phyloP scores from a whole-genome alignment of 2,329 filamentous ascomycete genomes.

The Alternaria hordeiaustralica region DNA sequence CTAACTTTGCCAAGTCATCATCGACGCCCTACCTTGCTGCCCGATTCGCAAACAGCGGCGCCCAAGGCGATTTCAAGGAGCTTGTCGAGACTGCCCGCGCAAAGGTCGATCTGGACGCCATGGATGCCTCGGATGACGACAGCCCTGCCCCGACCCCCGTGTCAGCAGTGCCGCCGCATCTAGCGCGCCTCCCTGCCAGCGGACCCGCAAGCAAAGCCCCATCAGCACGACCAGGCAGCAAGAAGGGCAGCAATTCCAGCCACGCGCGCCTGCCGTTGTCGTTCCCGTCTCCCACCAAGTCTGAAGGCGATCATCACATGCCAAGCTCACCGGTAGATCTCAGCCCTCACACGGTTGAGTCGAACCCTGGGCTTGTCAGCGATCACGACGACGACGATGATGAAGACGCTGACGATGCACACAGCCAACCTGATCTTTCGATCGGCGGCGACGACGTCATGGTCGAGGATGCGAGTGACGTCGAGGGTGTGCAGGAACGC shows the following conservation, averaged over 20 bases:
- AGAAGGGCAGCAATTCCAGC: constrained; percentile 37
- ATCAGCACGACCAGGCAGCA: constrained; percentile 41
- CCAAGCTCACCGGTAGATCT: constrained; percentile 49
- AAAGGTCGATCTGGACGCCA: constrained; percentile 45
- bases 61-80: constrained; percentile 49
- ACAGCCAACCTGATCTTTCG: constrained; percentile 44
- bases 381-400: constrained; percentile 59
- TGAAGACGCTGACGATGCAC: constrained; percentile 48
- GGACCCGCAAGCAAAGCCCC: constrained; percentile 39
- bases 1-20: constrained; percentile 47
- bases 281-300: constrained; percentile 37
- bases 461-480: constrained; percentile 49
- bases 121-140: constrained; percentile 48
- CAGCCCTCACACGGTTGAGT: constrained; percentile 57
- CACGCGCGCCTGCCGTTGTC: constrained; percentile 42
- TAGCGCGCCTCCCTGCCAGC: constrained; percentile 41
- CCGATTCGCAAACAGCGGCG: constrained; percentile 49
- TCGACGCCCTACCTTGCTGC: constrained; percentile 52
- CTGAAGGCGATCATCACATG: constrained; percentile 35
- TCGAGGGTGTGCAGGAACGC: constrained; percentile 45
- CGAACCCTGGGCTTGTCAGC: constrained; percentile 58
- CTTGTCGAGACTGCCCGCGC: constrained; percentile 46
- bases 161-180: constrained; percentile 34
- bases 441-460: constrained; percentile 47
- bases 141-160: constrained; percentile 39